A percentile compares a stretch with the other conserved stretches of the same genome.
phyloP scores from a whole-genome alignment of 2,329 filamentous ascomycete species.

The Neoarthrinium moseri region DNA sequence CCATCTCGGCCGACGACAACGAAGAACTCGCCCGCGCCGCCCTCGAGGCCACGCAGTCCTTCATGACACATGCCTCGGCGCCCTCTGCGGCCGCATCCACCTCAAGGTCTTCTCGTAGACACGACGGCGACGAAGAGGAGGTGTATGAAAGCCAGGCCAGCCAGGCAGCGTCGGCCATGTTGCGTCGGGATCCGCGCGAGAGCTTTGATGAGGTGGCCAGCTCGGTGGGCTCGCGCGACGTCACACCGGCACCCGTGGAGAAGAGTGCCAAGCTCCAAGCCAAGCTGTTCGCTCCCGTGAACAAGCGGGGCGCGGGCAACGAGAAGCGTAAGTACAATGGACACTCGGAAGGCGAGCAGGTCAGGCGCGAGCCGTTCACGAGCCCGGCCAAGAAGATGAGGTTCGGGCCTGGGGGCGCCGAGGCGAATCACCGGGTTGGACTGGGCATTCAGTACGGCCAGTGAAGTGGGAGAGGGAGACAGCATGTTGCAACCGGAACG shows the following conservation, averaged over 20 bases:
- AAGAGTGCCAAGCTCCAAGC: constrained; percentile 48
- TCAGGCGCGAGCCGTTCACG: constrained; percentile 31
- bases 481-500: too few relatives aligned
- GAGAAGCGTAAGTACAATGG: constrained; percentile 54
- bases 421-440: constrained; percentile 42
- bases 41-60: constrained; percentile 41
- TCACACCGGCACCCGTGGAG: constrained; percentile 42
- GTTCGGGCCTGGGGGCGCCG: constrained; percentile 36
- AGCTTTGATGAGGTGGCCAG: constrained; percentile 52
- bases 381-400: constrained; percentile 54
- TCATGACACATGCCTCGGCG: constrained; percentile 30
- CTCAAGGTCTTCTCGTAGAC: constrained; percentile 22
- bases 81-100: constrained; percentile 17
- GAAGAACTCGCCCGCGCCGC: constrained; percentile 57
- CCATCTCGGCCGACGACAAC: constrained; percentile 69
- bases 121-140: constrained; percentile 57
- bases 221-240: constrained; percentile 42
- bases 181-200: constrained; percentile 57
- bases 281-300: constrained; percentile 46
- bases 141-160: constrained; percentile 75
- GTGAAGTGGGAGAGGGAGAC: constrained; percentile 11
- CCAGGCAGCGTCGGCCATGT: constrained; percentile 72
- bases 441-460: constrained; percentile 51
- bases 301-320: constrained; percentile 33
- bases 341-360: constrained; percentile 25